Conservation (phyloP, 139 green algal species). For the Raphidocelis subcapitata region DNA sequence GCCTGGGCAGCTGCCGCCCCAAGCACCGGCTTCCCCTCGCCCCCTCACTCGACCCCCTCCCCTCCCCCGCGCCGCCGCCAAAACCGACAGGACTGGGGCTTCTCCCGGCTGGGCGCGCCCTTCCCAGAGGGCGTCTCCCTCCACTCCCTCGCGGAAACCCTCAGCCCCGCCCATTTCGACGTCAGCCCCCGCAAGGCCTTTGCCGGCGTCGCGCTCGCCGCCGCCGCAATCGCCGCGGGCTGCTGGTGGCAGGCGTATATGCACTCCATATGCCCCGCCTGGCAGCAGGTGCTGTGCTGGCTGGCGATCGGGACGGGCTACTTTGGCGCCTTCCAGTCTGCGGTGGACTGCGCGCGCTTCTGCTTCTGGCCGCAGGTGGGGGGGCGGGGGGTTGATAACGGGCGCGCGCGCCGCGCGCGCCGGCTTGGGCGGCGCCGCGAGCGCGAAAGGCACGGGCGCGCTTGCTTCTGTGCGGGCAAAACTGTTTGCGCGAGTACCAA, state of each 20-base stretch:
- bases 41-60: not conserved
- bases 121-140: constrained; percentile 24
- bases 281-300: constrained; percentile 40
- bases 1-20: no score
- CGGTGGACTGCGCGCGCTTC: constrained; percentile 43
- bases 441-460: no score
- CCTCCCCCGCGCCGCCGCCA: not conserved
- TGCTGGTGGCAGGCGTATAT: constrained; percentile 48
- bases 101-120: constrained; percentile 16
- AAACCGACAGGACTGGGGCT: constrained; percentile 30
- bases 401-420: no score
- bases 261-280: constrained; percentile 43
- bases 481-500: no score
- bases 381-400: no score
- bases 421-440: no score
- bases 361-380: constrained; percentile 30
- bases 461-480: no score
- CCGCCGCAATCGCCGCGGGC: constrained; percentile 37
- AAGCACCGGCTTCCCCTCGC: not conserved
- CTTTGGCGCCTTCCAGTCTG: constrained; percentile 49
- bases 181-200: constrained; percentile 18
- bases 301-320: constrained; percentile 51
- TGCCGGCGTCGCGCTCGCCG: constrained; percentile 7
- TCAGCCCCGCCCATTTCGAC: constrained; percentile 1
- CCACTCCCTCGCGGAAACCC: constrained; percentile 1